A percentile compares a stretch with the other conserved stretches of the same genome.
Evolutionary conservation across 306 rosid genomes (phyloP).

Genomic region (Lupinus albus): DNA sequence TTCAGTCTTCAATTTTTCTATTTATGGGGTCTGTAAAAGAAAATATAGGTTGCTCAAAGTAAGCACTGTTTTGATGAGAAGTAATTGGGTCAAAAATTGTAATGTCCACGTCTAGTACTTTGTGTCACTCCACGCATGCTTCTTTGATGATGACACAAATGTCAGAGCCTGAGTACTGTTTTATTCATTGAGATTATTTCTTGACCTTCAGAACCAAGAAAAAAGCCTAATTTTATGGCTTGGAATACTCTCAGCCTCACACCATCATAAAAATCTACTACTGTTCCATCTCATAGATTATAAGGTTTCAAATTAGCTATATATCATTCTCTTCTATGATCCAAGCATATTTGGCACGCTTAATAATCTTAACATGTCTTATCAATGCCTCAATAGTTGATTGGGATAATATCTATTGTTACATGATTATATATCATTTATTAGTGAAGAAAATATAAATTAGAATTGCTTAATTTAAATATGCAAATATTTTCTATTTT

Average conservation of each 20-base stretch:
- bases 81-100: slow-evolving; percentile 25
- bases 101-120: slow-evolving; percentile 37
- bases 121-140: slow-evolving; percentile 61
- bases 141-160: slow-evolving; percentile 55
- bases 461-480: too few relatives aligned
- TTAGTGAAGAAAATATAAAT: too few relatives aligned
- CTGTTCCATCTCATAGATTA: slow-evolving; percentile 32
- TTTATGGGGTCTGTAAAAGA: not conserved
- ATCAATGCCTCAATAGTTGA: slow-evolving; percentile 8
- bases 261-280: slow-evolving; percentile 28
- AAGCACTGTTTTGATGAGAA: slow-evolving; percentile 15
- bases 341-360: slow-evolving; percentile 38
- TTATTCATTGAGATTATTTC: slow-evolving; percentile 42
- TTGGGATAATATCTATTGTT: too few relatives aligned
- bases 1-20: not conserved
- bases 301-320: slow-evolving; percentile 33
- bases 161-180: slow-evolving; percentile 66
- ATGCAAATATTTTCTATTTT: too few relatives aligned
- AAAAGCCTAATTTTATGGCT: slow-evolving; percentile 52
- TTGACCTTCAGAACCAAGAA: slow-evolving; percentile 47
- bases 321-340: not conserved
- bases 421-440: too few relatives aligned
- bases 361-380: slow-evolving; percentile 41
- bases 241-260: slow-evolving; percentile 45
- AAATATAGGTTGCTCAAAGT: slow-evolving; percentile 15